These are phyloP conservation scores for Teunomyces panamensis DNA, from an alignment of 805 yeast species.

Conservation along the genomic window DNA sequence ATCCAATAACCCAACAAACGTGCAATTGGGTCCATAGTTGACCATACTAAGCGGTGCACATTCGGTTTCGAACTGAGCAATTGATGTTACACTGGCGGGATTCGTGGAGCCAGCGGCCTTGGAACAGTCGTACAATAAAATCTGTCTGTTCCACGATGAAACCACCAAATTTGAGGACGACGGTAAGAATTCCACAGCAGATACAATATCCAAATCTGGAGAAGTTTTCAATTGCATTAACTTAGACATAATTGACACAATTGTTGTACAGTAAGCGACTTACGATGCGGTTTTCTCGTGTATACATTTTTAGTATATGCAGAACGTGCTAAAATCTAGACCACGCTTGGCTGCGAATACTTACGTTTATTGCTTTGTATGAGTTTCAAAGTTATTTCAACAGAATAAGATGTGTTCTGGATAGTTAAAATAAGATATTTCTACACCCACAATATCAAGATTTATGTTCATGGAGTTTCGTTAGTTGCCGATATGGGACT, in stretches of 20 bases:
- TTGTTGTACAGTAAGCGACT: background rate
- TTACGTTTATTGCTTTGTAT: no score
- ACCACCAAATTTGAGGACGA: constrained; percentile 38
- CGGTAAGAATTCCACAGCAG: constrained; percentile 41
- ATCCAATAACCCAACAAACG: constrained; percentile 50
- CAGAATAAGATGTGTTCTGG: no score
- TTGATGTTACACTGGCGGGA: background rate
- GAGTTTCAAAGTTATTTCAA: no score
- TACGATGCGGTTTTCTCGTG: no score
- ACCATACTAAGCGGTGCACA: constrained; percentile 30
- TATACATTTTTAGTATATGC: background rate
- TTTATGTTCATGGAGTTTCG: no score
- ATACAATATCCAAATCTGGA: constrained; percentile 37
- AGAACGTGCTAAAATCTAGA: background rate
- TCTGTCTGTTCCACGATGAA: constrained; percentile 57
- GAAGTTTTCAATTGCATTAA: constrained; percentile 21
- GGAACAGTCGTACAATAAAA: constrained; percentile 42
- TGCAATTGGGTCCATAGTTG: constrained; percentile 21
- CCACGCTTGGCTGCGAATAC: background rate
- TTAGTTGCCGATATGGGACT: no score
- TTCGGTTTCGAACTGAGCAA: constrained; percentile 8
- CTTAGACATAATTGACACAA: constrained; percentile 1
- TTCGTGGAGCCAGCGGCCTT: constrained; percentile 1
- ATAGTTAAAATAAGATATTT: no score
- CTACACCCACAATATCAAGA: no score